phyloP scores from a whole-genome alignment of 164 flowering plant species.

The Vitis riparia region DNA sequence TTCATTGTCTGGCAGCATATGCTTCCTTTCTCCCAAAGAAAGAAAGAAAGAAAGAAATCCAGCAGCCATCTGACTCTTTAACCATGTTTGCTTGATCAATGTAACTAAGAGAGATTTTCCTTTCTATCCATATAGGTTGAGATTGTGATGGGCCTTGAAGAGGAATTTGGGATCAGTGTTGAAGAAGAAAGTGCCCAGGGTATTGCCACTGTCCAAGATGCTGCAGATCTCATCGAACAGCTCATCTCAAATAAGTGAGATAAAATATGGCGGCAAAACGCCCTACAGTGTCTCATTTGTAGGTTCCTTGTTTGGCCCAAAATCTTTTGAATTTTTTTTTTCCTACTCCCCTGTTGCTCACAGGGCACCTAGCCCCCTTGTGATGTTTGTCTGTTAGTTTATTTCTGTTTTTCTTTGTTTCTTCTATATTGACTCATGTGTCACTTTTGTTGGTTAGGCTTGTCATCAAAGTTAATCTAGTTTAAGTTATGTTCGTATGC shows the following conservation, averaged over 20 bases:
- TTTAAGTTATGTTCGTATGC: too few species aligned
- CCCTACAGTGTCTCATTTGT: background rate
- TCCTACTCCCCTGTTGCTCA: background rate
- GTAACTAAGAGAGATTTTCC: background rate
- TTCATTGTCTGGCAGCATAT: too few species aligned
- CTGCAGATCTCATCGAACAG: constrained; percentile 82
- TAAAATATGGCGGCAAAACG: constrained; percentile 1
- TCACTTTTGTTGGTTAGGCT: too few species aligned
- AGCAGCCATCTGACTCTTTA: too few species aligned
- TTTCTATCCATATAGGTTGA: constrained; percentile 51
- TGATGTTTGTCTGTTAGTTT: too few species aligned
- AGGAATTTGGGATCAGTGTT: constrained; percentile 76
- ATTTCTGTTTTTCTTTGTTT: too few species aligned
- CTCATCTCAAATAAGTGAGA: constrained; percentile 44
- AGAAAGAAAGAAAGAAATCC: too few species aligned
- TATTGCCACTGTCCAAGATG: constrained; percentile 79
- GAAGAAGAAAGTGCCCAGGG: constrained; percentile 87
- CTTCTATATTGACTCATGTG: too few species aligned
- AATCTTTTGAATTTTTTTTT: background rate
- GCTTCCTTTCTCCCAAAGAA: too few species aligned
- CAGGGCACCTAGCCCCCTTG: background rate
- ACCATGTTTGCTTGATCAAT: background rate
- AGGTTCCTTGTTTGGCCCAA: background rate
- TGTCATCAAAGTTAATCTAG: too few species aligned
- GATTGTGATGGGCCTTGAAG: constrained; percentile 94